Evolutionary conservation across 2,329 filamentous ascomycete genomes (phyloP), one percentile per base, ranked within the genome.

Genomic region (Phialophora verrucosa): DNA sequence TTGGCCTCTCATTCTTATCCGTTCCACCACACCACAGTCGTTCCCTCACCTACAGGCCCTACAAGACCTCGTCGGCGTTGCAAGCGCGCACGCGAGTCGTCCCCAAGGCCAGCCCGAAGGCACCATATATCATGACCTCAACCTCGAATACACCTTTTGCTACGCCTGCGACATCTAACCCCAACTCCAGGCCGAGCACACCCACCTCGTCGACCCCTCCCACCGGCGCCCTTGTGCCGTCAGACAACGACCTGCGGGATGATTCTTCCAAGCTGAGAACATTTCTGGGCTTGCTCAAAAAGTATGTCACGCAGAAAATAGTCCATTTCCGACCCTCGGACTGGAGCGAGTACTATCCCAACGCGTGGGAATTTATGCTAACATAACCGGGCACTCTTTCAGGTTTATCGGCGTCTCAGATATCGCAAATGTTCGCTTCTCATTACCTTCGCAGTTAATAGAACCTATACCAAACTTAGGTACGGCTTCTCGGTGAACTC

Each of bases 401-500:
- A 96, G 94, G 78, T 98, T 98, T 80, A 93, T 98, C 74, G 95
- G 95, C 73, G 95, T 99, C 64, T 85, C 93, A 72, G 95, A 99
- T 80, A 95, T 99, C 75, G 95, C 95, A 65, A 88, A 93, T 64
- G 94, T 98, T 69, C 91, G 95, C 73, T 99, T 99, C 82, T 98
- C 94, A 17, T 86, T 99, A 59, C 95, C 95, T 25, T 93, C 95
- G 59, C 94, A 98, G 80, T 88, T 99, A 51, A 87, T 99, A 75
- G 95, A 99, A 79, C 95, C 95, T 42, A 96, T 92, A 3, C 95
- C 95, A 60, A 99, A 99, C 78, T 84, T 99, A 76, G 86, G 86
- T 88, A 82, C 70, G 59, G 32, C 11, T 5, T 5, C n/a, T 31
- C n/a, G 47, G 25, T 51, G 12, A 23, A 42, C 11, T 4, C 23